Evolutionary conservation across 768 basidiomycete genomes (phyloP).

Genomic region (Amanita rubescens): DNA sequence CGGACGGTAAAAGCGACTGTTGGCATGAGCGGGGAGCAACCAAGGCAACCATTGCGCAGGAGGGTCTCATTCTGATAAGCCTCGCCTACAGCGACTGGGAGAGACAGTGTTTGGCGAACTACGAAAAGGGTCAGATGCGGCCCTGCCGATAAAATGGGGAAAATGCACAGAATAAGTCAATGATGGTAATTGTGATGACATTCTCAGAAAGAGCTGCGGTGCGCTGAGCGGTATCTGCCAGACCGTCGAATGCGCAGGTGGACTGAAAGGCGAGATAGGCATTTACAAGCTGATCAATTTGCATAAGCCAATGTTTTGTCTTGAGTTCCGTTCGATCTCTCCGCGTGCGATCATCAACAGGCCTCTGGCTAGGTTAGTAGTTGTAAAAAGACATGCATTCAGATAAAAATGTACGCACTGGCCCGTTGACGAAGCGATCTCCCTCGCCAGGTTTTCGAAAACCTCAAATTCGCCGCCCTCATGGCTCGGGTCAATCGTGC

Average conservation of each 20-base stretch:
- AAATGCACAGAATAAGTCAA: neutral
- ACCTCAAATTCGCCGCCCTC: conserved; percentile 11
- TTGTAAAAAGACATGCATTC: neutral
- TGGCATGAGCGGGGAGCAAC: conserved; percentile 9
- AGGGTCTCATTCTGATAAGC: conserved; percentile 9
- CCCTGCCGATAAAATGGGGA: too few relatives aligned
- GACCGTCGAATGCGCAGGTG: neutral
- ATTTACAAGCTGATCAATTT: neutral
- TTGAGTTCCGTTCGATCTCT: conserved; percentile 2
- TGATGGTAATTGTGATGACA: neutral
- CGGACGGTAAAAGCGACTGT: conserved; percentile 4
- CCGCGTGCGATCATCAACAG: conserved; percentile 6
- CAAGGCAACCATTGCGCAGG: conserved; percentile 7
- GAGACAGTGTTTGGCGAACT: neutral
- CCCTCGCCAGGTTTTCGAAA: conserved; percentile 7
- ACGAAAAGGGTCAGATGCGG: too few relatives aligned
- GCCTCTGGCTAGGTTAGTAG: neutral
- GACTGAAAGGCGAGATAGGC: neutral
- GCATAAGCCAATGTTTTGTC: neutral
- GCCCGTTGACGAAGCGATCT: neutral
- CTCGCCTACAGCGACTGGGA: conserved; percentile 1
- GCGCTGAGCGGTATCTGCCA: too few relatives aligned
- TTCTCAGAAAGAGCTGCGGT: too few relatives aligned
- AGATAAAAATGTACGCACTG: neutral
- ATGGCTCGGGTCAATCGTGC: conserved; percentile 9